Base-by-base conservation (phyloP, 192 early-diverging fungal genomes). In the Entrophospora sp. region DNA sequence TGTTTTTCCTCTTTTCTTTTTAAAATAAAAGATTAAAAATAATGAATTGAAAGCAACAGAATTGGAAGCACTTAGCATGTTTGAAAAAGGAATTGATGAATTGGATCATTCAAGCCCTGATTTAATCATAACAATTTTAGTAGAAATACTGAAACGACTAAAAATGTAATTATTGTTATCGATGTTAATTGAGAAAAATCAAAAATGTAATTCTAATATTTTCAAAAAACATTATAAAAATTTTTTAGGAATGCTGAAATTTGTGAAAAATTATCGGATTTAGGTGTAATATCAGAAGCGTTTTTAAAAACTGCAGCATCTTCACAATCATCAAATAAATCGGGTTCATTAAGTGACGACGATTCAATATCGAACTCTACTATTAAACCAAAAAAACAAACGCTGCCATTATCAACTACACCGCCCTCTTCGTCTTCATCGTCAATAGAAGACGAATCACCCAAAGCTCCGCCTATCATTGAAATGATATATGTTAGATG, bases 21-120 rank as follows among this genome's bases (percentile, higher is more conserved):
- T 7, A 28, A 18, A 56, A 60, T 14, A 20, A 27, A 22, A 76
- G 70, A 71, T 76, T 12, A 77, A 73, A 49, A 46, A 66, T 27
- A 72, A 59, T 24, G 75, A 77, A 24, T 64, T 73, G 22, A 77
- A 71, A 59, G 69, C 71, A 16, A 48, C 69, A 40, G 75, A 77
- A 25, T 40, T 77, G 8, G 75, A 77, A 14, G 71, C 75, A 22
- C 36, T 77, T 7, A 73, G 69, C 43, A 67, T 71, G 18, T 31
- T 77, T 32, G 71, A 73, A 56, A 69, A 73, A 38, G 75, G 75
- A 20, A 64, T 77, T 32, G 51, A 71, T 25, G 75, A 77, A 16
- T 51, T 77, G 10, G 73, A 77, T 51, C 62, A 71, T 34, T 67
- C 61, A 55, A 77, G 71, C 49, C 75, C 75, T 5, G 70, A 71